Evolutionary conservation across 2,329 filamentous ascomycete species (phyloP).

Genomic region (Trichoderma aggressivum): DNA sequence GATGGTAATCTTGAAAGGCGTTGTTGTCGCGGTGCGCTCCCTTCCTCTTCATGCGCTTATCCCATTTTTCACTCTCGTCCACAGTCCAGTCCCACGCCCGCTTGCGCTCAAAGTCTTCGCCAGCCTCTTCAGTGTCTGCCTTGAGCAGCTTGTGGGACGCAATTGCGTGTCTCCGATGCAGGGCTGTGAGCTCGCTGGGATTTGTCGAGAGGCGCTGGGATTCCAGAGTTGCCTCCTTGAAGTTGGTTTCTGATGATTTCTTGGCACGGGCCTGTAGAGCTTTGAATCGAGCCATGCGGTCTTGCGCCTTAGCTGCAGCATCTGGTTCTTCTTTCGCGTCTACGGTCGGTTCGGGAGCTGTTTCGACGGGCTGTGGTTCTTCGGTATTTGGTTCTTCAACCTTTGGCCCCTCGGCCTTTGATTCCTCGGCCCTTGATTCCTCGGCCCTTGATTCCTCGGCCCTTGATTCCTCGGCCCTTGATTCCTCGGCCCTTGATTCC

Average conservation of each 20-base stretch:
- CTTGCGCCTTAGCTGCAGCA: slow-evolving; percentile 50
- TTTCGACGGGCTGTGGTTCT: background rate
- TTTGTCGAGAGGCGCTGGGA: slow-evolving; percentile 76
- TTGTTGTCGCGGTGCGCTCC: slow-evolving; percentile 76
- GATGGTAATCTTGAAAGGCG: slow-evolving; percentile 83
- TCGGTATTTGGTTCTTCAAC: background rate
- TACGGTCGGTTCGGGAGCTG: slow-evolving; percentile 18
- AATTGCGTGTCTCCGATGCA: slow-evolving; percentile 83
- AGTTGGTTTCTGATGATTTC: slow-evolving; percentile 67
- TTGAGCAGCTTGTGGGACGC: slow-evolving; percentile 92
- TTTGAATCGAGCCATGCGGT: slow-evolving; percentile 79
- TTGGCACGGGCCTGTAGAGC: slow-evolving; percentile 79
- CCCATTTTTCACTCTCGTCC: slow-evolving; percentile 92
- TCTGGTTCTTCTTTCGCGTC: slow-evolving; percentile 24
- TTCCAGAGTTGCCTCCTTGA: slow-evolving; percentile 81
- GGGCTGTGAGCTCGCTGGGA: slow-evolving; percentile 68
- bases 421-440: background rate
- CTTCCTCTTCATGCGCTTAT: slow-evolving; percentile 85
- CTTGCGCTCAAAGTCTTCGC: slow-evolving; percentile 95
- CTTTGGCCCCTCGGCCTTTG: background rate
- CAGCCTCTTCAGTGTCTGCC: slow-evolving; percentile 78
- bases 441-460: background rate
- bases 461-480: background rate
- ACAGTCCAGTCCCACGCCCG: slow-evolving; percentile 98
- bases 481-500: background rate